Conservation (phyloP, 495 filamentous ascomycete species). For the Penicillium maclennaniae region DNA sequence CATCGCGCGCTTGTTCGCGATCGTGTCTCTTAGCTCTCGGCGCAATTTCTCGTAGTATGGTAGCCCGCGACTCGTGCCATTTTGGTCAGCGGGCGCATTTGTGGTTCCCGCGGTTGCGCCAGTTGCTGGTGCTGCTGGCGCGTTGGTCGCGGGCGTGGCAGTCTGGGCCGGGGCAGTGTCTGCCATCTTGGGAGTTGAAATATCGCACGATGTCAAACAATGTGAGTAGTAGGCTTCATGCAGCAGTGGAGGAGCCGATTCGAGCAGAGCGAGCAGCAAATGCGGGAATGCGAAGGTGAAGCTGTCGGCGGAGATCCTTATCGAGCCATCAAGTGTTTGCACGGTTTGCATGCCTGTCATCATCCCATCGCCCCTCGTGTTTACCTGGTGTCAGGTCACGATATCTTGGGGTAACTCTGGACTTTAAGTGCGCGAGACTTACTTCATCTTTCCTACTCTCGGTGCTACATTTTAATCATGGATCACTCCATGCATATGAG, state of each 20-base stretch:
- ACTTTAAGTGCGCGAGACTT: neutral
- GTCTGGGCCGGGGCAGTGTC: slow-evolving; percentile 47
- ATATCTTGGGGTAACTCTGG: neutral
- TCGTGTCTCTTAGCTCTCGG: slow-evolving; percentile 62
- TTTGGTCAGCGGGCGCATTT: slow-evolving; percentile 32
- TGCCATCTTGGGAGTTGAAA: slow-evolving; percentile 39
- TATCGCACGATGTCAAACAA: too few relatives aligned
- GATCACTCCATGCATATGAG: slow-evolving; percentile 45
- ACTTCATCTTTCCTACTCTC: neutral
- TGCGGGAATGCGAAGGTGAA: slow-evolving; percentile 16
- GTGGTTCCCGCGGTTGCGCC: slow-evolving; percentile 23
- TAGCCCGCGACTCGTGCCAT: slow-evolving; percentile 43
- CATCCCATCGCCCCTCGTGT: neutral
- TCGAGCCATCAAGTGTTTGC: slow-evolving; percentile 32
- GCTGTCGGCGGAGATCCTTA: slow-evolving; percentile 22
- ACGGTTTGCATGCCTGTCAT: slow-evolving; percentile 34
- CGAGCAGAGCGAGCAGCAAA: slow-evolving; percentile 5
- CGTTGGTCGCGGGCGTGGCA: slow-evolving; percentile 17
- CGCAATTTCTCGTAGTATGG: slow-evolving; percentile 73
- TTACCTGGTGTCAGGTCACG: neutral
- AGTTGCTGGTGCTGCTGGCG: slow-evolving; percentile 16
- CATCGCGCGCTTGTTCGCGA: slow-evolving; percentile 62
- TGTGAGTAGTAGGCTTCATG: neutral
- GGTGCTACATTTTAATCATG: slow-evolving; percentile 15
- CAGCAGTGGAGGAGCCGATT: neutral